Percentiles rank a stretch among this genome's conserved stretches.
phyloP scores from a whole-genome alignment of 305 asterid species.

The Salvia sclarea region DNA sequence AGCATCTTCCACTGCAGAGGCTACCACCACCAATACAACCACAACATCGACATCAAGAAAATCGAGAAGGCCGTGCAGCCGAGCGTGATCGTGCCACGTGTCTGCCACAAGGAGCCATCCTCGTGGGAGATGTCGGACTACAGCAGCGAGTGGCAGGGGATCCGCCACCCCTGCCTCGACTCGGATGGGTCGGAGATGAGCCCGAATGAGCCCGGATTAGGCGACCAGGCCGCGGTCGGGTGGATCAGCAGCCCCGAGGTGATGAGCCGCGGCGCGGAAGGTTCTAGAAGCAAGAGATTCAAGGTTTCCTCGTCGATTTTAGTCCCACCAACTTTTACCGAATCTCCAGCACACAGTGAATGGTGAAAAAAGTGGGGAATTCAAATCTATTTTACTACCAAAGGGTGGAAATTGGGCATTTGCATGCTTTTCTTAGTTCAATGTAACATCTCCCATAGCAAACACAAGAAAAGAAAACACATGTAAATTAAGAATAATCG shows the following conservation, averaged over 20 bases:
- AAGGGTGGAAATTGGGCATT: slow-evolving; percentile 35
- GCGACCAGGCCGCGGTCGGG: slow-evolving; percentile 47
- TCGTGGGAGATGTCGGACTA: slow-evolving; percentile 59
- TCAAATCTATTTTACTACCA: slow-evolving; percentile 22
- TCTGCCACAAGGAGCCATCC: slow-evolving; percentile 39
- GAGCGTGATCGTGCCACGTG: slow-evolving; percentile 68
- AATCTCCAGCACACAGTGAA: slow-evolving; percentile 42
- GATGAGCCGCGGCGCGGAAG: slow-evolving; percentile 36
- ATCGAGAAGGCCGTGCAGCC: slow-evolving; percentile 75
- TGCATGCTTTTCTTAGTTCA: slow-evolving; percentile 15
- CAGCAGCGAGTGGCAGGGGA: slow-evolving; percentile 57
- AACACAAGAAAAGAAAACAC: not conserved
- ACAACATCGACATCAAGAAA: slow-evolving; percentile 50
- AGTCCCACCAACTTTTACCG: slow-evolving; percentile 72
- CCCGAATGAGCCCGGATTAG: slow-evolving; percentile 37
- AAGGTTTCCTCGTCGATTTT: slow-evolving; percentile 79
- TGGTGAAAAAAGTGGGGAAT: slow-evolving; percentile 24
- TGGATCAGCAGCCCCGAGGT: slow-evolving; percentile 75
- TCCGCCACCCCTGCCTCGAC: slow-evolving; percentile 41
- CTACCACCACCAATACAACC: slow-evolving; percentile 43
- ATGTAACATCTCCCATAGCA: not conserved
- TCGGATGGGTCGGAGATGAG: slow-evolving; percentile 63
- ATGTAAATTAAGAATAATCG: slow-evolving; percentile 34
- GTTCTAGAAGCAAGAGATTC: slow-evolving; percentile 70
- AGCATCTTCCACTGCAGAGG: slow-evolving; percentile 71